Base-by-base conservation (phyloP, 2,329 filamentous ascomycete species). In the Aspergillus aculeatus region DNA sequence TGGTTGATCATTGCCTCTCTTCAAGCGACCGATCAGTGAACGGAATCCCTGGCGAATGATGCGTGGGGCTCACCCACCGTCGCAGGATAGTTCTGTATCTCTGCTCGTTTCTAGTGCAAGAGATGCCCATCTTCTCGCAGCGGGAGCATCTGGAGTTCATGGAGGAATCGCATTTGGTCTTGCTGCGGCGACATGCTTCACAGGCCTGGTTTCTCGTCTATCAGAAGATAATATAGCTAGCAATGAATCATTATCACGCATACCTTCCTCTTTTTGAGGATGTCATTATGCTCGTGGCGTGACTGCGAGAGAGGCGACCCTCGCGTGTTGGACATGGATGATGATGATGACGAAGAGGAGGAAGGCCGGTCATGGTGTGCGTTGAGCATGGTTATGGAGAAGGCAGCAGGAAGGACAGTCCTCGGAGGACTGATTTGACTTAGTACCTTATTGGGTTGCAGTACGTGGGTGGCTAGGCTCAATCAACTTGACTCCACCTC, bases 1-100 rank as follows among this genome's bases (percentile, higher is more conserved):
- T 62, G 62, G 24, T 64, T 60, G 35, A 65, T 61, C 63, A 65
- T 64, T 44, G 62, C 31, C 60, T 64, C 54, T 31, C 26, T 52
- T 49, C 11, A 53, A 7, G 5, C 19, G 51, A 24, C n/a, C 10
- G 7, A 32, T 58, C 12, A 60, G 51, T 47, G n/a, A 14, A 7
- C 16, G 38, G 5, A 9, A 31, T 32, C n/a, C 5, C 47, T 24
- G n/a, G 29, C 9, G 3, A 23, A 11, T 24, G 14, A 44, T 5
- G 38, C 38, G 35, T 4, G 14, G 32, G 50, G 50, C 35, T 23
- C 12, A 56, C 19, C 10, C 10, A 38, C 24, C 54, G 48, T 57
- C 51, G 31, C 29, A 48, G 10, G 12, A 32, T 50, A 29, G 56
- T 47, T 55, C 47, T 35, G 16, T 51, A 47, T 47, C 31, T 41